Evolutionary conservation across 805 yeast genomes (phyloP).

Genomic region (Metschnikowia kofuensis): DNA sequence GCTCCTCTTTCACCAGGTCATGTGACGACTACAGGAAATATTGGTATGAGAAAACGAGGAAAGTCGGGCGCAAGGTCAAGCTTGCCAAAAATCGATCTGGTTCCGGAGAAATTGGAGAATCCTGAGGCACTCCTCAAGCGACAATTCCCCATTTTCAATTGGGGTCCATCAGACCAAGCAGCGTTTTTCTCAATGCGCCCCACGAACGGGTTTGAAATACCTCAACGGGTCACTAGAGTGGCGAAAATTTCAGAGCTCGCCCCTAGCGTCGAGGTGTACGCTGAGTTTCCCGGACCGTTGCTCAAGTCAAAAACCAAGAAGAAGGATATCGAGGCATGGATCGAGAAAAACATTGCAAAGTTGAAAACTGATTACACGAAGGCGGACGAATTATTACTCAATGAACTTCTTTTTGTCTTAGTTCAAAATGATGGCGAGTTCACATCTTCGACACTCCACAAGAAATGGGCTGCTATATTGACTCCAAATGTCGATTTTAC

Average conservation of each 20-base stretch:
- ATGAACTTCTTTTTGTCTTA: conserved; percentile 28
- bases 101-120: conserved; percentile 31
- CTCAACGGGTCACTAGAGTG: conserved; percentile 35
- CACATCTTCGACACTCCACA: conserved; percentile 26
- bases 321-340: conserved; percentile 69
- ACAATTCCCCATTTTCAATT: conserved; percentile 76
- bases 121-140: conserved; percentile 54
- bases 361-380: conserved; percentile 11
- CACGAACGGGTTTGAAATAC: conserved; percentile 32
- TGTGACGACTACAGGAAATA: not conserved
- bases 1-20: conserved; percentile 2
- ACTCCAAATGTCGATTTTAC: conserved; percentile 43
- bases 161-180: conserved; percentile 42
- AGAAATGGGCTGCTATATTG: conserved; percentile 33
- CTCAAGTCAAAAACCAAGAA: conserved; percentile 52
- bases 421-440: conserved; percentile 31
- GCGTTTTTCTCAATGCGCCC: conserved; percentile 22
- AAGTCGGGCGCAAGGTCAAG: conserved; percentile 9
- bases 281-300: conserved; percentile 68
- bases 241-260: conserved; percentile 18
- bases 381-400: conserved; percentile 29
- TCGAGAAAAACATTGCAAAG: conserved; percentile 25
- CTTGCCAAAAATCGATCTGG: conserved; percentile 8
- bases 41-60: conserved; percentile 8
- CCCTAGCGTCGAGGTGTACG: conserved; percentile 24